A percentile compares a stretch with the other conserved stretches of the same genome.
Conservation (phyloP, 1,284 basidiomycete genomes). For the Porodaedalea pini region DNA sequence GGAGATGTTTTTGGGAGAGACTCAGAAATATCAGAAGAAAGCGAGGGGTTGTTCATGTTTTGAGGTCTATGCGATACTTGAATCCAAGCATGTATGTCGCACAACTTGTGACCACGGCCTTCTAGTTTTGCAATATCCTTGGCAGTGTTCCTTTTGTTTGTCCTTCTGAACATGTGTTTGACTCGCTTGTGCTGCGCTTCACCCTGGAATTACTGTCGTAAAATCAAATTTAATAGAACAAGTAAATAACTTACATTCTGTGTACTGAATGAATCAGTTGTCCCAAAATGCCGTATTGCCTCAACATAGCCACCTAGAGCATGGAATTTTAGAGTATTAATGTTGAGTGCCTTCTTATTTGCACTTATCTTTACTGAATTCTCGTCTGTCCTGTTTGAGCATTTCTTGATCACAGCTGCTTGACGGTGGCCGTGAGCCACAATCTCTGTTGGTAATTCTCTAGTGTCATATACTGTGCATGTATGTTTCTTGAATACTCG, state of each 20-base stretch:
- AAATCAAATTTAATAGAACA: slow-evolving; percentile 25
- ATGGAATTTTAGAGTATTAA: slow-evolving; percentile 35
- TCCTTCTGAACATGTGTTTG: slow-evolving; percentile 33
- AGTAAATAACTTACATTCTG: slow-evolving; percentile 29
- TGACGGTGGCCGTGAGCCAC: background rate
- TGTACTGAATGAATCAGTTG: slow-evolving; percentile 35
- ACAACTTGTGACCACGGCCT: slow-evolving; percentile 21
- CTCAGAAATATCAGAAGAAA: background rate
- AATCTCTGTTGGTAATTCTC: slow-evolving; percentile 23
- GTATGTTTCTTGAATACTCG: slow-evolving; percentile 25
- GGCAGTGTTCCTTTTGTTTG: slow-evolving; percentile 30
- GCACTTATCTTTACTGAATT: background rate
- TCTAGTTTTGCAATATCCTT: slow-evolving; percentile 30
- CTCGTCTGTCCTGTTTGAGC: background rate
- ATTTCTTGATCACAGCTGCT: background rate
- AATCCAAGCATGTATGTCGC: background rate
- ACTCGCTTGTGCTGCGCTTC: slow-evolving; percentile 34
- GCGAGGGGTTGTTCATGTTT: no score
- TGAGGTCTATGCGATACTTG: background rate
- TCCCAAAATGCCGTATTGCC: slow-evolving; percentile 31
- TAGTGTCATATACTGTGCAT: slow-evolving; percentile 25
- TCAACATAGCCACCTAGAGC: slow-evolving; percentile 31
- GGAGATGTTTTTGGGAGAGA: background rate
- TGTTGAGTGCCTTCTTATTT: slow-evolving; percentile 25
- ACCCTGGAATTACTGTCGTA: slow-evolving; percentile 24